Percentiles rank a stretch among this genome's conserved stretches.
Conservation (phyloP, 2,329 filamentous ascomycete species). For the Colletotrichum sp. region DNA sequence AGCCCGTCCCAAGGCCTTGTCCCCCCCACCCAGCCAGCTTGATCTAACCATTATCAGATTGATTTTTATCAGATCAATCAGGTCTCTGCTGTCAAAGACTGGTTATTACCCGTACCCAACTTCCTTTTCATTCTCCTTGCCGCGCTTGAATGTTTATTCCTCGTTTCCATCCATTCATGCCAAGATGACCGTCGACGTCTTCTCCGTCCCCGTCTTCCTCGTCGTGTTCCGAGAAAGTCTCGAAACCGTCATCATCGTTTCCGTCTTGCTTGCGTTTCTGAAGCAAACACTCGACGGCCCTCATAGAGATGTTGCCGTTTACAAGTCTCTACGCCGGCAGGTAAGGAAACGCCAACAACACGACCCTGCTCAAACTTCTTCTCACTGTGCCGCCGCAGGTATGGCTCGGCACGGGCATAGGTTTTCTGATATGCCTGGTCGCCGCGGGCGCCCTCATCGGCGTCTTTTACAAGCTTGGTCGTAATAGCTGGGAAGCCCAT, state of each 20-base stretch:
- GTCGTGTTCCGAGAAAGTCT: constrained; percentile 87
- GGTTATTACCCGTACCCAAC: neutral
- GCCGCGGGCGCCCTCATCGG: constrained; percentile 71
- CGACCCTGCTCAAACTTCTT: neutral
- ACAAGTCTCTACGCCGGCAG: constrained; percentile 72
- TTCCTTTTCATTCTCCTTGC: neutral
- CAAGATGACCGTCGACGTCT: constrained; percentile 69
- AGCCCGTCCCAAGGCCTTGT: neutral
- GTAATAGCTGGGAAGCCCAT: constrained; percentile 67
- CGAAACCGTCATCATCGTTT: constrained; percentile 84
- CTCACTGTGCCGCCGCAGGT: constrained; percentile 42
- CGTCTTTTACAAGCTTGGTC: constrained; percentile 70
- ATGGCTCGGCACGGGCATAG: constrained; percentile 63
- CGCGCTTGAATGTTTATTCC: neutral
- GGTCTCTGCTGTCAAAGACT: neutral
- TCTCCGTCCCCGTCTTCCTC: constrained; percentile 84
- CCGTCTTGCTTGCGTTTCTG: constrained; percentile 83
- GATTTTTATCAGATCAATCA: constrained; percentile 8
- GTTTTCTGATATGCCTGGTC: constrained; percentile 64
- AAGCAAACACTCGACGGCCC: constrained; percentile 77
- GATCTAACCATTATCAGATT: constrained; percentile 8
- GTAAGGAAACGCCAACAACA: constrained; percentile 30
- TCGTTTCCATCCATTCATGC: neutral
- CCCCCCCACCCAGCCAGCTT: neutral
- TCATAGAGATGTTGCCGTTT: constrained; percentile 61